A percentile compares a stretch with the other conserved stretches of the same genome.
phyloP scores from a whole-genome alignment of 441 rosid genomes.

The Arabidopsis hybrid region DNA sequence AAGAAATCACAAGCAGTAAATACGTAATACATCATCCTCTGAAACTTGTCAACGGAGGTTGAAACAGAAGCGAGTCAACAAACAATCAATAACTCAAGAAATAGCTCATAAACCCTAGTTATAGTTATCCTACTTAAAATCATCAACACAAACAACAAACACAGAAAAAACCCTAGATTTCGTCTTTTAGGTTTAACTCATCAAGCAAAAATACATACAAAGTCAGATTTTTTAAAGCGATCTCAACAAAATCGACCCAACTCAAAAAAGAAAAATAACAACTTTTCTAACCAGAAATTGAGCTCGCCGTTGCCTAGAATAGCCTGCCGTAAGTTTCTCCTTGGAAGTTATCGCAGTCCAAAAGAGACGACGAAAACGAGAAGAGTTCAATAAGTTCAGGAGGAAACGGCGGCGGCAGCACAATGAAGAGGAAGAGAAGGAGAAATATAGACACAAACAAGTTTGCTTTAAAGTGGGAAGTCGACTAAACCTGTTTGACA shows the following conservation, averaged over 20 bases:
- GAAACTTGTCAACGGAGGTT: background rate
- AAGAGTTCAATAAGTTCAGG: constrained; percentile 33
- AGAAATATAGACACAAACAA: constrained; percentile 1
- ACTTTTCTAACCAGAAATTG: constrained; percentile 30
- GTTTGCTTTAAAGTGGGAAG: constrained; percentile 34
- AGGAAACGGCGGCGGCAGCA: constrained; percentile 49
- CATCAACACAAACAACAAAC: background rate
- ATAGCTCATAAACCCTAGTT: constrained; percentile 24
- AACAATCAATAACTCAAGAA: background rate
- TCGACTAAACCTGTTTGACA: constrained; percentile 30
- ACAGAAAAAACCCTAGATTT: constrained; percentile 8
- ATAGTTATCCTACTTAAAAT: constrained; percentile 1
- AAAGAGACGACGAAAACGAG: constrained; percentile 31
- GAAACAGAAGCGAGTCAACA: background rate
- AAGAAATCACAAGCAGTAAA: background rate
- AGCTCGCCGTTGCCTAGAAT: constrained; percentile 34
- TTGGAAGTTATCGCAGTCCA: constrained; percentile 14
- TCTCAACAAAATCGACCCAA: constrained; percentile 9
- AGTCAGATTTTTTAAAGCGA: background rate
- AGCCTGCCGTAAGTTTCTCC: constrained; percentile 20
- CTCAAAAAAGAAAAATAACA: background rate
- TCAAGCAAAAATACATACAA: background rate
- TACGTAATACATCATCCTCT: background rate
- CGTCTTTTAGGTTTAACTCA: background rate
- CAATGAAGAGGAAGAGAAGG: constrained; percentile 29